Evolutionary conservation across 345 rosid species (phyloP), one percentile per base, ranked within the genome.

Genomic region (sweet orange (Citrus sinensis)): DNA sequence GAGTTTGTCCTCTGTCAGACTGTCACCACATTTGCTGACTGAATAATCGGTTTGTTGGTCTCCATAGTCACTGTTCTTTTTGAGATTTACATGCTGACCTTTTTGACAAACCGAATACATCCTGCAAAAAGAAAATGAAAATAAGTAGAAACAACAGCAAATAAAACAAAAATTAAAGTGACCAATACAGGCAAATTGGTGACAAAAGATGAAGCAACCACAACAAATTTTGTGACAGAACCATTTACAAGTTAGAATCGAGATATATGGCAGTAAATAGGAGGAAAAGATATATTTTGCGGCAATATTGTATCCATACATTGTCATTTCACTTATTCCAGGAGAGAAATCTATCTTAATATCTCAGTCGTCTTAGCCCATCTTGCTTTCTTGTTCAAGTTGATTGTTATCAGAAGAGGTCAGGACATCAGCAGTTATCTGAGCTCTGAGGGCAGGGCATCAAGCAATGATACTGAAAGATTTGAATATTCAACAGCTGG

Each of bases 31-130:
- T 82, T 82, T 66, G 71, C 42, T 60, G 82, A 27, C 67, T 61
- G 63, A 24, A 75, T 46, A 46, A 67, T 70, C 60, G 79, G 71
- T 67, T 73, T 51, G 35, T 80, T 72, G 71, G 55, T 64, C 79
- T 72, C 60, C 63, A 4, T 10, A 3, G 62, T 78, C 39, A 63
- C 10, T 63, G 56, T 78, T 16, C 34, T 37, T 8, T 9, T 65
- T 10, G 81, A 51, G 42, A 65, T 22, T 69, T 80, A 80, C 68
- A 54, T 30, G 35, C 49, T 42, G 49, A 42, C 51, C 34, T 51
- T 78, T 67, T 75, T 78, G 3, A 39, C 9, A 32, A 13, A 40
- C 66, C 2, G 10, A 46, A 56, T 51, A 30, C 39, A 7, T 35
- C 79, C 79, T 78, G 85, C 68, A 34, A 67, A 24, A 27, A 24